Conservation (phyloP, 441 rosid species). For the Isatis lusitanica region DNA sequence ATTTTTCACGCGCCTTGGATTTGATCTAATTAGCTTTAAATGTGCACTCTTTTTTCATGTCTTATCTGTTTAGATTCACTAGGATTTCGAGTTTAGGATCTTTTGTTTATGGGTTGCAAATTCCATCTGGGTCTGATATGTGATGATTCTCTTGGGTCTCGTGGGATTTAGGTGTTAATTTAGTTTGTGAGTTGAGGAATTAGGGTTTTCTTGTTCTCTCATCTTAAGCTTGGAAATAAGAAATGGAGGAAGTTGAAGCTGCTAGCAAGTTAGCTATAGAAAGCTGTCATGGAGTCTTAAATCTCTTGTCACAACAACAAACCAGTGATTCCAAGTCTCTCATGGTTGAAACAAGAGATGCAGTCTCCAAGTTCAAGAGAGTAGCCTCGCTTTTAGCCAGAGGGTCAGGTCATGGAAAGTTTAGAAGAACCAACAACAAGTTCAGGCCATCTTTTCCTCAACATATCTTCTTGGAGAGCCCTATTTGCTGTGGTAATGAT, state of each 20-base stretch:
- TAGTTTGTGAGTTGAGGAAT: constrained; percentile 20
- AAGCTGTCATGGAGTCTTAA: constrained; percentile 60
- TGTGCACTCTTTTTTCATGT: constrained; percentile 5
- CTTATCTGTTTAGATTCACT: constrained; percentile 10
- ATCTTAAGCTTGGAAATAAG: constrained; percentile 3
- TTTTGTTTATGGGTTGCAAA: constrained; percentile 8
- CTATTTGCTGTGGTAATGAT: constrained; percentile 25
- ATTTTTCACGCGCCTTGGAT: constrained; percentile 24
- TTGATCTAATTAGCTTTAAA: constrained; percentile 13
- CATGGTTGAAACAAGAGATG: constrained; percentile 48
- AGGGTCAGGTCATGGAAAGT: constrained; percentile 52
- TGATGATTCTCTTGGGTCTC: constrained; percentile 15
- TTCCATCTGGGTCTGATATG: not conserved
- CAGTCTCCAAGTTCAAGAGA: constrained; percentile 53
- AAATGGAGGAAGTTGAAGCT: constrained; percentile 63
- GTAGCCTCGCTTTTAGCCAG: constrained; percentile 55
- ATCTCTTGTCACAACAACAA: constrained; percentile 42
- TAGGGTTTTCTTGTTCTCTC: constrained; percentile 8
- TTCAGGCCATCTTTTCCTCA: constrained; percentile 49
- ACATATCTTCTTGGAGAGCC: constrained; percentile 54
- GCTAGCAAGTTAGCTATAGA: constrained; percentile 62
- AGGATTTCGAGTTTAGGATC: constrained; percentile 11
- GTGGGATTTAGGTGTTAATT: constrained; percentile 9
- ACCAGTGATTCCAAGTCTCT: constrained; percentile 46
- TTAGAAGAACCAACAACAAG: constrained; percentile 48